These are phyloP conservation scores for Eucalyptus regnans DNA, from an alignment of 345 rosid genomes.

Conservation along the genomic window DNA sequence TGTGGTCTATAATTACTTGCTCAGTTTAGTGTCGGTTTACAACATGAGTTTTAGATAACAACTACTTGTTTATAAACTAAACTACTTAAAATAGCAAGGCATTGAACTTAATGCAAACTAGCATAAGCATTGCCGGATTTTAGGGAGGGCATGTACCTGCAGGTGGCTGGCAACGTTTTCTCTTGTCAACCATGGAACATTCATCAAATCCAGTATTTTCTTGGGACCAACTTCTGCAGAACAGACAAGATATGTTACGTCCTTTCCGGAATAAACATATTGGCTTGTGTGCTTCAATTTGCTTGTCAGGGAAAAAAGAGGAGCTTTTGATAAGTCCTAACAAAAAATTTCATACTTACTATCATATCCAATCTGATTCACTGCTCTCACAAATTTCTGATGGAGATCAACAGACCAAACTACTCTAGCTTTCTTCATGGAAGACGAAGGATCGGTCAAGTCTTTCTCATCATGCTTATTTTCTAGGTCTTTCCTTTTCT, in stretches of 20 bases:
- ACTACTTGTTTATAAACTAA: background rate
- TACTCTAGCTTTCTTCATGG: constrained; percentile 80
- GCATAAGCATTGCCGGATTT: background rate
- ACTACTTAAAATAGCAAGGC: background rate
- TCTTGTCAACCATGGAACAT: constrained; percentile 86
- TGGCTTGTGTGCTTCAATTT: background rate
- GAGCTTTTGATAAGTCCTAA: background rate
- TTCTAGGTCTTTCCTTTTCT: constrained; percentile 58
- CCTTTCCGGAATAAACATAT: background rate
- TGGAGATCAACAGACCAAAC: constrained; percentile 92
- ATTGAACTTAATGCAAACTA: background rate
- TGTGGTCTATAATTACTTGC: background rate
- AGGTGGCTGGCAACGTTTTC: constrained; percentile 96
- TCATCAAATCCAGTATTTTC: constrained; percentile 92
- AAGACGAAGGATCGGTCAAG: constrained; percentile 19
- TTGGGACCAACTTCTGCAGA: constrained; percentile 85
- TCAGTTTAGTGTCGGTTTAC: background rate
- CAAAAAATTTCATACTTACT: constrained; percentile 39
- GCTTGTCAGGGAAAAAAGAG: background rate
- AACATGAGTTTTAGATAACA: background rate
- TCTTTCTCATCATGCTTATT: constrained; percentile 54
- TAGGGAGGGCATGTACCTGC: constrained; percentile 36
- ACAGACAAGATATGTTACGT: background rate
- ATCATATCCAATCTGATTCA: constrained; percentile 81
- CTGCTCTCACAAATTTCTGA: constrained; percentile 93